Evolutionary conservation across 176 grass and related monocot species (phyloP).

Genomic region (Miscanthus lutarioriparius): DNA sequence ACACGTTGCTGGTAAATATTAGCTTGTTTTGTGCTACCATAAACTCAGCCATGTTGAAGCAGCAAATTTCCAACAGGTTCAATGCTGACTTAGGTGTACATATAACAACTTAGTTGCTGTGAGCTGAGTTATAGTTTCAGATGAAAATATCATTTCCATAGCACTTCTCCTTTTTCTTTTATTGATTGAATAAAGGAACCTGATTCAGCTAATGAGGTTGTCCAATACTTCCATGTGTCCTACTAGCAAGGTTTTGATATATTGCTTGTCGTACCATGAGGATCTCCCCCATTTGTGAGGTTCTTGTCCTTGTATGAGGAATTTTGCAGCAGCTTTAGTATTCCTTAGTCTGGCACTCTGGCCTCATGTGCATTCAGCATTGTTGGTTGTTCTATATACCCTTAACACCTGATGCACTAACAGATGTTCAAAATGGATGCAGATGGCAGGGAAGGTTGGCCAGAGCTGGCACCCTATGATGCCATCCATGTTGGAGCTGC

Average conservation of each 20-base stretch:
- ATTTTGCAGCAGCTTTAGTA: neutral
- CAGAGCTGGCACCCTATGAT: conserved; percentile 68
- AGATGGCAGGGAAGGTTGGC: conserved; percentile 89
- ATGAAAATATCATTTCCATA: neutral
- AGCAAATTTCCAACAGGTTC: neutral
- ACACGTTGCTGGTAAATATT: conserved; percentile 54
- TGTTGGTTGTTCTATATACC: neutral
- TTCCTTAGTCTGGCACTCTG: neutral
- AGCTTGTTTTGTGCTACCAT: neutral
- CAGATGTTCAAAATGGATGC: conserved; percentile 23
- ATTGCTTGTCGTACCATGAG: neutral
- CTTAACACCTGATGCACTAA: neutral
- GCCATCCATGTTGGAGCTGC: conserved; percentile 84
- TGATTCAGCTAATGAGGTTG: conserved; percentile 1
- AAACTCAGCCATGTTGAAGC: neutral
- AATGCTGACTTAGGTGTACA: neutral
- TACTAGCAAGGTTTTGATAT: neutral
- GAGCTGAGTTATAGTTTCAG: neutral
- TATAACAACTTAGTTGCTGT: neutral
- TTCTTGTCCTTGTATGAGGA: neutral
- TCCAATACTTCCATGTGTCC: neutral
- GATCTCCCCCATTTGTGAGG: neutral
- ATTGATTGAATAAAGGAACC: neutral
- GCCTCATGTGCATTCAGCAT: neutral
- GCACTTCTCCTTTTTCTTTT: neutral